Evolutionary conservation across 2,329 filamentous ascomycete genomes (phyloP).

Genomic region (Colletotrichum tanaceti): DNA sequence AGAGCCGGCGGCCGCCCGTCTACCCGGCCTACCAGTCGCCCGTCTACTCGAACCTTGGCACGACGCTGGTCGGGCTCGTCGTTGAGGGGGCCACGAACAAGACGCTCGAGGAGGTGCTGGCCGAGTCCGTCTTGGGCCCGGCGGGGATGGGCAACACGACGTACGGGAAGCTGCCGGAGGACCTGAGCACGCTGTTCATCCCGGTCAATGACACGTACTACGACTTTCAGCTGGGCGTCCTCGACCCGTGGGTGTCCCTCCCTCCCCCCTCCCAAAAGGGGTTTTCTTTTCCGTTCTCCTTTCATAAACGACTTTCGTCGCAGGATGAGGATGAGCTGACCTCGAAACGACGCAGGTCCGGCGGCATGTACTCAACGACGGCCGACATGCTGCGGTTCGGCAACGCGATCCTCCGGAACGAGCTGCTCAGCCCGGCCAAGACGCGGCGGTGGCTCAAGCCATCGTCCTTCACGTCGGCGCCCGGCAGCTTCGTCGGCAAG

Average conservation of each 20-base stretch:
- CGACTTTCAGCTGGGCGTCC: conserved; percentile 50
- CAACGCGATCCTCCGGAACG: conserved; percentile 55
- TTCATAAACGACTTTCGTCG: too few species aligned
- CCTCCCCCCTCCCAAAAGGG: too few species aligned
- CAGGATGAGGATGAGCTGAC: background rate
- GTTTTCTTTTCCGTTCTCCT: too few species aligned
- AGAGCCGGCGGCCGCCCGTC: conserved; percentile 49
- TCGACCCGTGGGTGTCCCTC: conserved; percentile 48
- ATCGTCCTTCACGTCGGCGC: conserved; percentile 51
- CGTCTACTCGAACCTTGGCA: conserved; percentile 62
- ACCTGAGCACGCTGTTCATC: conserved; percentile 49
- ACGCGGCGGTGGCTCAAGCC: conserved; percentile 61
- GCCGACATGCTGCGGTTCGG: conserved; percentile 56
- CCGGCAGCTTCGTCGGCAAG: conserved; percentile 54
- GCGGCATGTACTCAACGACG: conserved; percentile 56
- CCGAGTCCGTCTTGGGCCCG: conserved; percentile 55
- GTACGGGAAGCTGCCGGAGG: conserved; percentile 48
- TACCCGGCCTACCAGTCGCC: conserved; percentile 58
- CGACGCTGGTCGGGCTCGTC: conserved; percentile 57
- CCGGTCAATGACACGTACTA: conserved; percentile 50
- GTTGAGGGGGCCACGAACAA: conserved; percentile 58
- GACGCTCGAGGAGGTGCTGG: conserved; percentile 53
- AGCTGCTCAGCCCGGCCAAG: conserved; percentile 52
- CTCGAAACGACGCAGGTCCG: conserved; percentile 45
- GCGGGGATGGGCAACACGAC: conserved; percentile 56